Evolutionary conservation across 139 green algal species (phyloP), one percentile per base, ranked within the genome.

Genomic region (Picochlorum sp.): DNA sequence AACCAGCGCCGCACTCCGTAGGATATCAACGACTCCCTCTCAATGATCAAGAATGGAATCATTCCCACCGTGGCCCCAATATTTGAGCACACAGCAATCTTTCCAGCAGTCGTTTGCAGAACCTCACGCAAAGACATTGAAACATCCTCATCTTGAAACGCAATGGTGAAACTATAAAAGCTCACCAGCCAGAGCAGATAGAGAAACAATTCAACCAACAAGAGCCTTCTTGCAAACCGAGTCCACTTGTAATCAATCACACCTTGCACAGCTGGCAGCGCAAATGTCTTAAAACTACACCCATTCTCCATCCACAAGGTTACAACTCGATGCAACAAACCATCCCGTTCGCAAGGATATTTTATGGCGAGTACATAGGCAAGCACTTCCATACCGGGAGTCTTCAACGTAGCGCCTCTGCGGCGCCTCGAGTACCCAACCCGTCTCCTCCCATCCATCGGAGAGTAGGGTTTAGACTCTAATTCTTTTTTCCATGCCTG

Each of bases 341-440:
- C 81, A 10, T 66, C 75, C 11, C 76, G 58, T 56, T 85, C 80
- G 15, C 78, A 71, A 7, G 81, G 77, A 18, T 76, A 41, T 23
- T 71, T 49, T 38, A 87, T 71, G 45, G 73, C 74, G 23, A 89
- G 76, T 20, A 81, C 81, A 70, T 77, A 80, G 3, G 83, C 80
- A 58, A 83, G 73, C 9, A 86, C 62, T 7, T 65, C 50, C 6
- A 87, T 55, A 6, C 52, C 62, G 44, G 57, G 72, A 11, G 34
- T 41, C 34, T 41, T 6, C 34, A 34, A 64, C 71, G 61, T 81
- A 13, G 73, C 78, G 23, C 50, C 50, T 49, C 23, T 11, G 8
- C 34, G 34, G 34, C 34, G 34, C 34, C 34, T 11, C 34, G 34
- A 41, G 6, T 56, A 18, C 58, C 69, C 78, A 28, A 63, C 72